Percentiles rank a stretch among this genome's conserved stretches.
Evolutionary conservation across 495 filamentous ascomycete species (phyloP).

Genomic region (Neurospora sp.): DNA sequence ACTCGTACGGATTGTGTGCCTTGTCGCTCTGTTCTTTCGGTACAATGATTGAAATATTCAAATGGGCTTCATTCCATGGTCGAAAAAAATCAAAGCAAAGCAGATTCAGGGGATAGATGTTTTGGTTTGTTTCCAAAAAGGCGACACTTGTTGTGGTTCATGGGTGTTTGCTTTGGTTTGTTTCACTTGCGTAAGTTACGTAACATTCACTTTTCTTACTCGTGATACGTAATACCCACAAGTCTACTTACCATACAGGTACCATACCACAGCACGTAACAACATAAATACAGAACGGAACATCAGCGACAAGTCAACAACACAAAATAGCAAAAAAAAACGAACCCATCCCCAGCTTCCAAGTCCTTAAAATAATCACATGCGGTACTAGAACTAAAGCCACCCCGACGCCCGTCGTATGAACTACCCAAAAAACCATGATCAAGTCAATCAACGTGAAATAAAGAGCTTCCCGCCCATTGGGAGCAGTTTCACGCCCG

Average conservation of each 20-base stretch:
- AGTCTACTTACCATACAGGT: neutral
- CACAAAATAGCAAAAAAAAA: neutral
- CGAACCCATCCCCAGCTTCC: neutral
- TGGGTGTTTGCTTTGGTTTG: too few species aligned
- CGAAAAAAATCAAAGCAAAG: neutral
- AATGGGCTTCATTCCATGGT: neutral
- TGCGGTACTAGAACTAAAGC: neutral
- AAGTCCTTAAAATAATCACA: neutral
- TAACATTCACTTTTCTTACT: neutral
- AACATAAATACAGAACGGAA: neutral
- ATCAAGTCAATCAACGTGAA: neutral
- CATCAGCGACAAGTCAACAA: neutral
- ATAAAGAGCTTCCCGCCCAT: neutral
- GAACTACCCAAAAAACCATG: neutral
- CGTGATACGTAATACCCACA: neutral
- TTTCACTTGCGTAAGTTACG: neutral
- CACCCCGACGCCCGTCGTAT: neutral
- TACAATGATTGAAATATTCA: neutral
- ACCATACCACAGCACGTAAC: neutral
- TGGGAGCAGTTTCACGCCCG: too few species aligned
- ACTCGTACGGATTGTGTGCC: neutral
- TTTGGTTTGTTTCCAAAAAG: neutral
- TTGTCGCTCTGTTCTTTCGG: neutral
- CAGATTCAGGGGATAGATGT: fast-evolving
- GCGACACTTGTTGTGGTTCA: too few species aligned